phyloP scores from a whole-genome alignment of 805 yeast genomes.

The Metschnikowia proteae region DNA sequence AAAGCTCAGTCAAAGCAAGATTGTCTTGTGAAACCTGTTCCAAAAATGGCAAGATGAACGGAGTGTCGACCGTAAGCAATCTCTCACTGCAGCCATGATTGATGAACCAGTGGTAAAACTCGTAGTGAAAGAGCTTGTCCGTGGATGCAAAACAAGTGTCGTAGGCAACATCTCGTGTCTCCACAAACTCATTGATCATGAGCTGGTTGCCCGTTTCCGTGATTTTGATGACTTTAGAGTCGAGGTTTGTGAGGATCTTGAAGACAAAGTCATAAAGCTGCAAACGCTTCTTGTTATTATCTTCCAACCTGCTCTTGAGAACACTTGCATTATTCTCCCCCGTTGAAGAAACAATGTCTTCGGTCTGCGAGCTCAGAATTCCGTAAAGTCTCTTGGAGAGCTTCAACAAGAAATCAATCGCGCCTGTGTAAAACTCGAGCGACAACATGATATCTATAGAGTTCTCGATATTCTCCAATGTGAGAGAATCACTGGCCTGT shows the following conservation, averaged over 20 bases:
- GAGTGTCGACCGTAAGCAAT: conserved; percentile 75
- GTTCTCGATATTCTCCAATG: conserved; percentile 75
- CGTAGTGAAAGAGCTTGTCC: conserved; percentile 87
- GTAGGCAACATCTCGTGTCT: conserved; percentile 69
- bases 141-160: conserved; percentile 65
- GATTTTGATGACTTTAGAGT: conserved; percentile 52
- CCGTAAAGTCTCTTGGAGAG: conserved; percentile 62
- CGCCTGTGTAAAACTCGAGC: conserved; percentile 77
- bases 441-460: conserved; percentile 75
- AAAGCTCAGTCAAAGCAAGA: conserved; percentile 69
- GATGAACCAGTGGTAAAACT: conserved; percentile 89
- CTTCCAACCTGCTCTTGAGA: conserved; percentile 10
- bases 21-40: conserved; percentile 62
- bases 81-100: conserved; percentile 72
- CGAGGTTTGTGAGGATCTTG: conserved; percentile 68
- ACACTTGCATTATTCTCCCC: conserved; percentile 8
- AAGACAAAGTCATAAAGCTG: conserved; percentile 71
- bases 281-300: conserved; percentile 20
- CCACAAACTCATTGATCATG: conserved; percentile 48
- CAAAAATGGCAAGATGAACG: conserved; percentile 73
- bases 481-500: conserved; percentile 72
- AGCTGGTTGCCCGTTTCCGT: conserved; percentile 35
- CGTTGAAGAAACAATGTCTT: conserved; percentile 3
- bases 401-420: conserved; percentile 75
- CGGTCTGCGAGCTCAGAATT: conserved; percentile 8